phyloP scores from a whole-genome alignment of 176 grass and related monocot genomes.

The Eremochloa ophiuroides region DNA sequence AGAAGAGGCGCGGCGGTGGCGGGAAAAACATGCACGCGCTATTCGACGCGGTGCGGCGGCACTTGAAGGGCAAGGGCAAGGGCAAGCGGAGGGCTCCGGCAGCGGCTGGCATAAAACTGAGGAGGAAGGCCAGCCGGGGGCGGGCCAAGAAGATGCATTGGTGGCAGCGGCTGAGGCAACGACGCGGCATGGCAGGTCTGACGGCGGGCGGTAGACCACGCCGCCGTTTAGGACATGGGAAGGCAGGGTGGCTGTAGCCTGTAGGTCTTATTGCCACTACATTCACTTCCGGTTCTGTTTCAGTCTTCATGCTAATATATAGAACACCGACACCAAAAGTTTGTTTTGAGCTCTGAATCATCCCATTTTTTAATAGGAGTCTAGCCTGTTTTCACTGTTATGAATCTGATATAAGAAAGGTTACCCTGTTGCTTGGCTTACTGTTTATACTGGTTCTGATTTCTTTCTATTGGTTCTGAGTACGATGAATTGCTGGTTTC shows the following conservation, averaged over 20 bases:
- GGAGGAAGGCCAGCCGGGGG: not conserved
- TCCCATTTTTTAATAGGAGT: too few species aligned
- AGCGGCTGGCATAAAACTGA: not conserved
- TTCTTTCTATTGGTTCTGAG: too few species aligned
- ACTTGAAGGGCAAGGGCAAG: slow-evolving; percentile 13
- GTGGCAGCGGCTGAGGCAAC: slow-evolving; percentile 40
- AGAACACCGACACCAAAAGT: too few species aligned
- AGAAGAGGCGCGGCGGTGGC: slow-evolving; percentile 2
- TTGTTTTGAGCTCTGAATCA: too few species aligned
- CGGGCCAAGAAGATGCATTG: slow-evolving; percentile 49
- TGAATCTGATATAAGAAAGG: too few species aligned
- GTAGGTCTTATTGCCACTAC: too few species aligned
- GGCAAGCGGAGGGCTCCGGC: slow-evolving; percentile 11
- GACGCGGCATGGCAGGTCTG: not conserved
- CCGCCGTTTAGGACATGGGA: slow-evolving; percentile 12
- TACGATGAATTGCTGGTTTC: too few species aligned
- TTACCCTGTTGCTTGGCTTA: too few species aligned
- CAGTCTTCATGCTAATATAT: too few species aligned
- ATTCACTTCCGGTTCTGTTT: too few species aligned
- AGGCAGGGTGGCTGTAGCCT: not conserved
- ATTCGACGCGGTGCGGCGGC: slow-evolving; percentile 30
- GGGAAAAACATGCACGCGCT: slow-evolving; percentile 17
- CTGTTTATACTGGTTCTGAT: too few species aligned
- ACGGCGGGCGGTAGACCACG: slow-evolving; percentile 6
- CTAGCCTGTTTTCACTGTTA: too few species aligned